These are phyloP conservation scores for Lobulomyces angularis DNA, from an alignment of 192 early-diverging fungal genomes.

Conservation along the genomic window DNA sequence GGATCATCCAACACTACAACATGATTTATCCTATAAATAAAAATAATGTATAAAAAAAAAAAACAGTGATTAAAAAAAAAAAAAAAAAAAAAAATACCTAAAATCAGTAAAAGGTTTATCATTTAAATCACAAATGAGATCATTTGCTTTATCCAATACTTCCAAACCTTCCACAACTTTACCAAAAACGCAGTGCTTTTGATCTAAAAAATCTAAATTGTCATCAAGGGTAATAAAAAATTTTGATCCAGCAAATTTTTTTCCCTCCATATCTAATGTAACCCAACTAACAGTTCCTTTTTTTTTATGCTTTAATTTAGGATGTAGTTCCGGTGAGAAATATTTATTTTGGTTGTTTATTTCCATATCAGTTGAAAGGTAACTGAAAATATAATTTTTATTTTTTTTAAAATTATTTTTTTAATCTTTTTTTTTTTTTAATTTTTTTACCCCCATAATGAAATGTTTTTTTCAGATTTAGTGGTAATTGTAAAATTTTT, in stretches of 20 bases:
- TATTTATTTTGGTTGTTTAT: too few species aligned
- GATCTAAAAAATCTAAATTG: constrained; percentile 67
- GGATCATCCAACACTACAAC: constrained; percentile 89
- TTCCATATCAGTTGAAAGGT: not conserved
- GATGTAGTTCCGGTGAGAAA: constrained; percentile 68
- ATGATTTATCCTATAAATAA: constrained; percentile 56
- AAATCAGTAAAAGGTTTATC: constrained; percentile 74
- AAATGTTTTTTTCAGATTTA: too few species aligned
- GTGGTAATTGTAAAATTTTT: constrained; percentile 70
- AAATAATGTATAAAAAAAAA: constrained; percentile 2
- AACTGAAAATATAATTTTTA: not conserved
- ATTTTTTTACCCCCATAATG: constrained; percentile 56
- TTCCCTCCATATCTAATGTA: constrained; percentile 14
- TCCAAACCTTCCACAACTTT: constrained; percentile 83
- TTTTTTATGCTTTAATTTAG: constrained; percentile 63
- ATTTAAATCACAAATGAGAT: constrained; percentile 50
- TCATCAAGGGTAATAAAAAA: constrained; percentile 69
- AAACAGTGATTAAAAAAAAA: not conserved
- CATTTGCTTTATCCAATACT: constrained; percentile 66
- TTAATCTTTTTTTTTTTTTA: too few species aligned
- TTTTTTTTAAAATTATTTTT: not conserved
- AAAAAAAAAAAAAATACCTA: constrained; percentile 18
- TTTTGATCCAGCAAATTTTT: constrained; percentile 54
- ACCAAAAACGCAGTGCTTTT: constrained; percentile 76
- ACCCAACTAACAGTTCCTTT: constrained; percentile 73